Evolutionary conservation across 2,329 filamentous ascomycete genomes (phyloP), one percentile per base, ranked within the genome.

Genomic region (Neodidymelliopsis sp.): DNA sequence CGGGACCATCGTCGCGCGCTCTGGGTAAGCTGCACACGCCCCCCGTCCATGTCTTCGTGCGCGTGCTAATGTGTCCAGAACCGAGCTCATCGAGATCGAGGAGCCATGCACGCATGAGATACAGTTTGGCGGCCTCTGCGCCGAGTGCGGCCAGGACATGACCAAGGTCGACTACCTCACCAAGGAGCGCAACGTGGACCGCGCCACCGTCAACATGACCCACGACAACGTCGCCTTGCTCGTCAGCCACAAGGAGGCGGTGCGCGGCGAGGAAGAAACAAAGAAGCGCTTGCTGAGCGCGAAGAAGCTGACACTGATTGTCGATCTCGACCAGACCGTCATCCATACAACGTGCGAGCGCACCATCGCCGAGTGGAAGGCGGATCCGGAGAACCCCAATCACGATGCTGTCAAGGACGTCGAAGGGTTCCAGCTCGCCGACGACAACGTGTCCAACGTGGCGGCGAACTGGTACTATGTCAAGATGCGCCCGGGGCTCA

Each of bases 341-440:
- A 99, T 99, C 60, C 94, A 99, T 73, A 94, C 94, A 19, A 96
- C 91, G 54, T 95, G 97, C 65, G 94, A 99, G 62, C 93, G 92
- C 6, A 99, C 94, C 0, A 87, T 99, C 44, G 91, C 88, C 56
- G 93, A 99, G 71, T 99, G 94, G 94, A 90, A 96, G 78, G 82
- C 85, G 38, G 92, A 99, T 71, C 84, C 87, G 18, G 81, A 84
- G 3, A 97, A 96, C 62, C 91, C 94, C 13, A 99, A 99, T 64
- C 86, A 97, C 71, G 85, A 89, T 15, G 90, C 92, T 4, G 87
- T 99, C 63, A 92, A 91, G 70, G 88, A 96, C 54, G 92, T 99
- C 28, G 82, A 84, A 63, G 84, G 85, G 54, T 99, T 99, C 69
- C 90, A 97, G 76, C 83, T 99, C 29, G 82, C 87, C 31, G 93